Evolutionary conservation across 257 asterid genomes (phyloP), one percentile per base, ranked within the genome.

Genomic region (Forsythia suspensa): DNA sequence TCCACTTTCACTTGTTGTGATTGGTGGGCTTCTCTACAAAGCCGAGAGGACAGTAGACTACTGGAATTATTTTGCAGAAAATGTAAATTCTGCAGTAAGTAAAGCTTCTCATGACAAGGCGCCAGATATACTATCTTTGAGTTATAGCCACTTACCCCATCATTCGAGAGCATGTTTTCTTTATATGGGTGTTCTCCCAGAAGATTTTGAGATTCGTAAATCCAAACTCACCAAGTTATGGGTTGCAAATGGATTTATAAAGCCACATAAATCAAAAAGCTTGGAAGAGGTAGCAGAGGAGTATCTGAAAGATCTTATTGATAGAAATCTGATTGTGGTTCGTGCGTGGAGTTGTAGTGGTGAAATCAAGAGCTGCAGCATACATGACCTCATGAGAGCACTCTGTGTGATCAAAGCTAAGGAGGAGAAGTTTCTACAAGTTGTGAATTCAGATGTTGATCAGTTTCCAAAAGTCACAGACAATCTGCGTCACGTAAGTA

Each of bases 61-160:
- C 43, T 84, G 87, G 87, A 55, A 71, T 36, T 21, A 24, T 37
- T 73, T 75, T 51, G 79, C 73, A 4, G 43, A 44, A 52, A 84
- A 80, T 71, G 12, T 81, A 12, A 72, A 37, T 29, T 51, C 73
- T 63, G 24, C 67, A 20, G 67, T 59, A 8, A 59, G 29, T 7
- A 20, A 59, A 18, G 34, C 36, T 59, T 20, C 29, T 5, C 8
- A 15, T 16, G 4, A 20, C 0, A 34, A n/a, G 34, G 2, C 75
- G 8, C 18, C 41, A 16, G 59, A 39, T 12, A 73, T 76, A 13
- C 44, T 76, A 9, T 44, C 68, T 46, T 18, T 67, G 37, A 67
- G 74, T n/a, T 76, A 76, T 21, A 46, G 46, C 11, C 70, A 65
- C 16, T 42, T 75, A n/a, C 79, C 79, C 5, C 72, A 61, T 75